phyloP scores from a whole-genome alignment of 139 green algal species.

The Spirogloea muscicola region DNA sequence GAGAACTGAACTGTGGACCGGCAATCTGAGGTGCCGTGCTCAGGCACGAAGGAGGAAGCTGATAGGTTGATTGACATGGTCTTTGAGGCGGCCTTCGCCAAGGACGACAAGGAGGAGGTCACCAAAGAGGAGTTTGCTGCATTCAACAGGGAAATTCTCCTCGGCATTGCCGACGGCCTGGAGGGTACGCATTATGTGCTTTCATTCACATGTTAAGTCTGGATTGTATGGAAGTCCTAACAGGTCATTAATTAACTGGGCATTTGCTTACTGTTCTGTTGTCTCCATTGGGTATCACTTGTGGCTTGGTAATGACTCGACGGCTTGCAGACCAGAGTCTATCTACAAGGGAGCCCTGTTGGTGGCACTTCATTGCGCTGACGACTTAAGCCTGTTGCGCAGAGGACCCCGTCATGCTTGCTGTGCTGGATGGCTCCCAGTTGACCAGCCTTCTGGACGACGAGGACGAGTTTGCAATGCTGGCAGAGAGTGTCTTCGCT shows the following conservation, averaged over 20 bases:
- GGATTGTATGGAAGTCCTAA: too few relatives aligned
- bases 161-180: conserved; percentile 16
- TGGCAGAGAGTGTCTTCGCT: neutral
- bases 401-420: conserved; percentile 18
- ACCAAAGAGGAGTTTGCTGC: neutral
- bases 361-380: too few relatives aligned
- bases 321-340: too few relatives aligned
- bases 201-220: too few relatives aligned
- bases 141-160: conserved; percentile 2
- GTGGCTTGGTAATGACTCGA: too few relatives aligned
- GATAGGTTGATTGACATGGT: conserved; percentile 18
- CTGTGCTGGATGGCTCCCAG: neutral
- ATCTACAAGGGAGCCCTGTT: too few relatives aligned
- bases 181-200: neutral
- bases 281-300: too few relatives aligned
- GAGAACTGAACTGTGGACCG: too few relatives aligned
- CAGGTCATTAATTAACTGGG: too few relatives aligned
- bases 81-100: conserved; percentile 1
- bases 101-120: neutral
- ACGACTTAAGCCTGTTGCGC: too few relatives aligned
- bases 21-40: too few relatives aligned
- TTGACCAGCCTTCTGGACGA: conserved; percentile 3
- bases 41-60: conserved; percentile 13
- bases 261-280: too few relatives aligned
- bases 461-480: conserved; percentile 11